Evolutionary conservation across 1,284 basidiomycete species (phyloP), one percentile per base, ranked within the genome.

Genomic region (Melanopsichium pennsylvanicum): DNA sequence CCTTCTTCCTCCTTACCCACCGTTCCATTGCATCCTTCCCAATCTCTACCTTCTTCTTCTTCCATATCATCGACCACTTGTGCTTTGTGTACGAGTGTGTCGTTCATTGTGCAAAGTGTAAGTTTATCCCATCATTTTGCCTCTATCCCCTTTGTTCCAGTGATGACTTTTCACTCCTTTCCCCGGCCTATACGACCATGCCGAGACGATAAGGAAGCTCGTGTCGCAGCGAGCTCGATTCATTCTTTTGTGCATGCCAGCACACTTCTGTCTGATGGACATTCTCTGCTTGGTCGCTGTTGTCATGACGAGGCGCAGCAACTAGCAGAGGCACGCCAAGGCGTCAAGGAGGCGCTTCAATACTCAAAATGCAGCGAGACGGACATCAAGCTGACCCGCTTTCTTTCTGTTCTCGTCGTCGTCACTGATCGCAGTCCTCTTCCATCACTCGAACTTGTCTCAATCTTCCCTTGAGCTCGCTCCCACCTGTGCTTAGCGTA

Each of bases 111-210:
- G 40, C 16, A 48, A 45, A 57, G 45, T 31, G 60, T 63, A 63
- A 63, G 60, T 63, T 5, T 37, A 26, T 25, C 46, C 48, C 13
- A 27, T 27, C n/a, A 16, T 40, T 22, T 19, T 13, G n/a, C 40
- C 13, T 18, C 50, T 45, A 25, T n/a, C n/a, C n/a, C 45, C 27
- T 25, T 19, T 21, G 27, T 56, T 62, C 67, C 61, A 61, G 42
- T 56, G 70, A 72, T 66, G 66, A 66, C 60, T 69, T 70, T 69
- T 45, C 21, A 61, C 71, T 80, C 78, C 78, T 80, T 80, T 80
- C 78, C 78, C 78, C 78, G 78, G 69, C 78, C 75, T 80, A 80
- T 54, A 72, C 74, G 78, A 77, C 76, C 60, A 80, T 80, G 78
- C 72, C 78, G 78, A 80, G 78, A 77, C 70, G 74, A 80, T 60